Conservation (phyloP, 768 basidiomycete genomes). For the Boletus rubescentipes region DNA sequence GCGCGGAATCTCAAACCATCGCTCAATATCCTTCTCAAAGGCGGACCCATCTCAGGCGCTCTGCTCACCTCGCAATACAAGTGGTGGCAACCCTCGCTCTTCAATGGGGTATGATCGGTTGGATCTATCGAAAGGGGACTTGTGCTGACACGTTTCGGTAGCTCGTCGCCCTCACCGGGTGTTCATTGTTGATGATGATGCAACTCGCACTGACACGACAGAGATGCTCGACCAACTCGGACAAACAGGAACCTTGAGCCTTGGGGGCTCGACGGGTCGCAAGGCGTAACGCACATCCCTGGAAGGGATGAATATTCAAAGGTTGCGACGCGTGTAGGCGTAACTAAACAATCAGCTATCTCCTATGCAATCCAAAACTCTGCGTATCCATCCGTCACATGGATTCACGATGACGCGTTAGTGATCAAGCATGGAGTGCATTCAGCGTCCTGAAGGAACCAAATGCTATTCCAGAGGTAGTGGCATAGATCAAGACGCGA, state of each 20-base stretch:
- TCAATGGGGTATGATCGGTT: conserved; percentile 38
- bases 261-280: no score
- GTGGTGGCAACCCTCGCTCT: conserved; percentile 58
- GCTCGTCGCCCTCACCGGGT: conserved; percentile 9
- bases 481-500: conserved; percentile 60
- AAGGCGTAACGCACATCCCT: no score
- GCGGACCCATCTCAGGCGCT: conserved; percentile 57
- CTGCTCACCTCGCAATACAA: conserved; percentile 49
- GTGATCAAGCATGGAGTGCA: conserved; percentile 43
- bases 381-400: background rate
- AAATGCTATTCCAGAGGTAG: conserved; percentile 50
- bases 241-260: background rate
- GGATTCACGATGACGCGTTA: background rate
- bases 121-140: no score
- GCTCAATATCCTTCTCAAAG: conserved; percentile 20
- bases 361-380: background rate
- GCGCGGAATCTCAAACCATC: background rate
- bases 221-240: background rate
- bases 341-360: background rate
- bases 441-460: conserved; percentile 61
- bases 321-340: no score
- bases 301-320: no score
- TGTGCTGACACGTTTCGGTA: background rate
- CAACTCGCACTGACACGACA: conserved; percentile 6
- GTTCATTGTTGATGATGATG: conserved; percentile 2